These are phyloP conservation scores for Lonicera japonica DNA, from an alignment of 129 eudicot genomes.

Conservation along the genomic window DNA sequence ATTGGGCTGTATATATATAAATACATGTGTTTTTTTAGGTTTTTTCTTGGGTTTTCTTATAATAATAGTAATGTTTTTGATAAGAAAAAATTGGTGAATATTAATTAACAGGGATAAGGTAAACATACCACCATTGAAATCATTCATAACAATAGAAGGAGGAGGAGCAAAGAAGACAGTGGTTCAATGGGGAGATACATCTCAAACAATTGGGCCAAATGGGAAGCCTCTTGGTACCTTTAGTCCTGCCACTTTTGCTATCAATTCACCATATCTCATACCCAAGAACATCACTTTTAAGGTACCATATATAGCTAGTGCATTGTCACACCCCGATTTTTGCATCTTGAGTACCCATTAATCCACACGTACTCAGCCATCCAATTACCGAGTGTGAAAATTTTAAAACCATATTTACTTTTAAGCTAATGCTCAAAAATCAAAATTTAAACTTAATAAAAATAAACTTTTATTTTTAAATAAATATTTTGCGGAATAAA, in stretches of 20 bases:
- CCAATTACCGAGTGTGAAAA: too few species aligned
- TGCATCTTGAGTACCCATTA: too few species aligned
- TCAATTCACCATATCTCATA: conserved; percentile 77
- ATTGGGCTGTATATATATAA: too few species aligned
- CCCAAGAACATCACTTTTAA: conserved; percentile 84
- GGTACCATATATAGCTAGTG: too few species aligned
- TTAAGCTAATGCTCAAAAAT: too few species aligned
- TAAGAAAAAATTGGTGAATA: background rate
- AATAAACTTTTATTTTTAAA: too few species aligned
- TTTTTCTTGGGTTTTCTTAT: background rate
- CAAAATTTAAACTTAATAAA: too few species aligned
- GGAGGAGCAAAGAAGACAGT: conserved; percentile 81
- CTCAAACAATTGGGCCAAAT: conserved; percentile 62
- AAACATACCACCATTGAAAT: conserved; percentile 58
- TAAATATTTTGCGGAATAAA: too few species aligned
- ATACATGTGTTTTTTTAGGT: background rate
- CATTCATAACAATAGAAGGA: conserved; percentile 82
- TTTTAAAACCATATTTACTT: too few species aligned
- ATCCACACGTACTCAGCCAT: too few species aligned
- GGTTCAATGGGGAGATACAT: conserved; percentile 93
- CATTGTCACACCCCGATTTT: too few species aligned
- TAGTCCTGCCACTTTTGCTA: conserved; percentile 88
- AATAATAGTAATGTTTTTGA: background rate
- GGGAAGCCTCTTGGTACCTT: conserved; percentile 79
- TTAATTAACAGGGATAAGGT: conserved; percentile 92